Base-by-base conservation (phyloP, 139 green algal species). In the Protoeuglena noctilucae region DNA sequence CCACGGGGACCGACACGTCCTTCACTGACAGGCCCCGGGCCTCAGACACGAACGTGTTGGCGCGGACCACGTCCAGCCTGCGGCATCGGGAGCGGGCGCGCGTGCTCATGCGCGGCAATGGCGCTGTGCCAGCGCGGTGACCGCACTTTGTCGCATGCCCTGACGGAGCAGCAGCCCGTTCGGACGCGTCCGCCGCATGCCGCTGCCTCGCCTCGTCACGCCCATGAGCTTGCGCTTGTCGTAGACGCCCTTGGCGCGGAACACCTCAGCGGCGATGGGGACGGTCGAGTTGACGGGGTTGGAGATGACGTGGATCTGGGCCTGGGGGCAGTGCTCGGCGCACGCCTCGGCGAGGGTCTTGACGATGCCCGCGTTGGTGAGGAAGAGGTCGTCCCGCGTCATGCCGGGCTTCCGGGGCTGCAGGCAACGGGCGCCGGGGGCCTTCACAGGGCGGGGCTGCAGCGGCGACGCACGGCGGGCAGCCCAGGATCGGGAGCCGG, bases 231-330 rank as follows among this genome's bases (percentile, higher is more conserved):
- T 72, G 27, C 63, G 57, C 30, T 41, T 40, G 68, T 93, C 76
- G 56, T 83, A 89, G 51, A 69, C 67, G 63, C 86, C 86, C 19
- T 71, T 71, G 25, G 63, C 58, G 72, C 93, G 93, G 28, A 97
- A 67, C 39, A 95, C 72, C 75, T 98, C 87, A 9, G 82, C 88
- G 12, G 82, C 77, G 59, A 98, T 98, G 29, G 90, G 86, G 30
- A 98, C 90, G 17, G 90, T 98, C 26, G 77, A 92, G 77, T 98
- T 98, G 56, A 98, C 90, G 1, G 90, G 90, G 76, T 98, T 98
- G 74, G 77, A 88, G 69, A 95, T 95, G 70, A 95, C 82, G 61
- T 72, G 72, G 48, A 89, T 63, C 34, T 90, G 55, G 16, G 83
- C 84, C 7, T 71, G 55, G 31, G 83, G 89, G 61, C 76, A 90